phyloP scores from a whole-genome alignment of 371 early-diverging fungal genomes.

The Phascolomyces articulosus region DNA sequence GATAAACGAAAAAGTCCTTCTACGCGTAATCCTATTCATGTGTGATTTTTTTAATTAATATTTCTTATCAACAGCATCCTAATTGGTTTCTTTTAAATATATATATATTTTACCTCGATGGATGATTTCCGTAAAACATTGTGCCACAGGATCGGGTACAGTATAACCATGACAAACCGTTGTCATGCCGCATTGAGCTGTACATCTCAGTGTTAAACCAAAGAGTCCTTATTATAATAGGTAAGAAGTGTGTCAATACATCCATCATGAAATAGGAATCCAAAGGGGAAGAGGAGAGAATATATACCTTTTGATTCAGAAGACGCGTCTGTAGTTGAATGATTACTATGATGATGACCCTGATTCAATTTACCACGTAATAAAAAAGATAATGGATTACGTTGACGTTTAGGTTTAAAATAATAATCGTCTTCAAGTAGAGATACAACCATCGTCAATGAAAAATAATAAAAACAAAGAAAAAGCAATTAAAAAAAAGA shows the following conservation, averaged over 20 bases:
- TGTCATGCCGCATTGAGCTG: neutral
- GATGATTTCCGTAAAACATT: constrained; percentile 29
- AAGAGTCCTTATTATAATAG: neutral
- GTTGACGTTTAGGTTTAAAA: constrained; percentile 3
- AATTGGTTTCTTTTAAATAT: too few species aligned
- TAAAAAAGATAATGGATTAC: neutral
- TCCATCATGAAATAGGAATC: too few species aligned
- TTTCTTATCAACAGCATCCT: too few species aligned
- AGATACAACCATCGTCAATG: neutral
- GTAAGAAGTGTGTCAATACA: too few species aligned
- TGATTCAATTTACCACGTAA: neutral
- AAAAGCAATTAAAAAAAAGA: neutral
- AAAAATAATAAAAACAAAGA: neutral
- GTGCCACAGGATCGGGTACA: constrained; percentile 27
- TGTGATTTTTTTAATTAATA: too few species aligned
- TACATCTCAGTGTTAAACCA: neutral
- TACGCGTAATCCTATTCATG: constrained; percentile 40
- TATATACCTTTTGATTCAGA: constrained; percentile 4
- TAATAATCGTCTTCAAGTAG: neutral
- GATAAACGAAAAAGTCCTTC: constrained; percentile 54
- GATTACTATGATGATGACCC: neutral
- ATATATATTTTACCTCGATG: constrained; percentile 16
- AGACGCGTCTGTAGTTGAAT: neutral
- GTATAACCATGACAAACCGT: constrained; percentile 9
- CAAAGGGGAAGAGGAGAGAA: neutral